phyloP scores from a whole-genome alignment of 2,329 filamentous ascomycete species.

The Nakataea oryzae region DNA sequence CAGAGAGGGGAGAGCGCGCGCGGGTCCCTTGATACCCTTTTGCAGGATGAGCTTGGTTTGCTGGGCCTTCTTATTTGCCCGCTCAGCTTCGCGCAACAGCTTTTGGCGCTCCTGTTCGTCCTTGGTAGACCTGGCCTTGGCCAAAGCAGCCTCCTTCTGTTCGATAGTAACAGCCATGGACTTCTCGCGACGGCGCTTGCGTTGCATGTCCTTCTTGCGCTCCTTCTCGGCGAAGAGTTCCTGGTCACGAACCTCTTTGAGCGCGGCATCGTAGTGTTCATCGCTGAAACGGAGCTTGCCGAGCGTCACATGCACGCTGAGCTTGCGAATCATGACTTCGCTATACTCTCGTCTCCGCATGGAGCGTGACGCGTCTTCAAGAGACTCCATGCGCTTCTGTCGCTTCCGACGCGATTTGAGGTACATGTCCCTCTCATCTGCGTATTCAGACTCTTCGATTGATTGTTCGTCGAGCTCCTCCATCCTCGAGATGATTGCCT shows the following conservation, averaged over 20 bases:
- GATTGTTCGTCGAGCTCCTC: slow-evolving; percentile 28
- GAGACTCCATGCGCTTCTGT: not conserved
- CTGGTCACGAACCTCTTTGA: slow-evolving; percentile 78
- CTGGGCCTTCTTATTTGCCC: slow-evolving; percentile 85
- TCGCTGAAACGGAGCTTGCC: slow-evolving; percentile 70
- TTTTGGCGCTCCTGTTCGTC: slow-evolving; percentile 76
- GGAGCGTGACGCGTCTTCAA: slow-evolving; percentile 49
- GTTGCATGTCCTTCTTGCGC: slow-evolving; percentile 99
- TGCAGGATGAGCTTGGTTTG: slow-evolving; percentile 82
- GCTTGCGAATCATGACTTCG: slow-evolving; percentile 46
- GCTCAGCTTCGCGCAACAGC: slow-evolving; percentile 75
- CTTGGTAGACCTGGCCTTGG: slow-evolving; percentile 65
- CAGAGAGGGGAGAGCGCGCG: slow-evolving; percentile 54
- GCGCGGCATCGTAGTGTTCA: slow-evolving; percentile 67
- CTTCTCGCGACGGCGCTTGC: slow-evolving; percentile 90
- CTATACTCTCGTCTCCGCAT: slow-evolving; percentile 50
- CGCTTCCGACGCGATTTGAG: not conserved
- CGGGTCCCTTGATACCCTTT: slow-evolving; percentile 73
- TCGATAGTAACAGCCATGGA: slow-evolving; percentile 90
- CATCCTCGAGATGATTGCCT: slow-evolving; percentile 59
- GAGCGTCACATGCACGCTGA: slow-evolving; percentile 57
- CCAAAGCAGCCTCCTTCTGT: slow-evolving; percentile 73
- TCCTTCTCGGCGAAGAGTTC: slow-evolving; percentile 94
- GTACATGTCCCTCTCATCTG: slow-evolving; percentile 20
- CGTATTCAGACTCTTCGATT: slow-evolving; percentile 30